phyloP scores from a whole-genome alignment of 169 alveolate species.

The Plasmodium billcollinsi region DNA sequence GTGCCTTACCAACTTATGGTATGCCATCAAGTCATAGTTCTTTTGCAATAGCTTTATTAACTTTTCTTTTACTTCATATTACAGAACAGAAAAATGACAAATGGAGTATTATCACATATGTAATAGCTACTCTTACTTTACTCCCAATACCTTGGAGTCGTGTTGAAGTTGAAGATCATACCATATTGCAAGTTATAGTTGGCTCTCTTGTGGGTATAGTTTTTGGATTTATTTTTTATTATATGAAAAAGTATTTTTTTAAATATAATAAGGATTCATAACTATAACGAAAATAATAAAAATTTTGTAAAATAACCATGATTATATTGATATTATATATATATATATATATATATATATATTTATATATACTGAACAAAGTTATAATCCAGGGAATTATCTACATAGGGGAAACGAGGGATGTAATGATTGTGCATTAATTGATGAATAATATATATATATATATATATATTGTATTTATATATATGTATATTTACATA shows the following conservation, averaged over 20 bases:
- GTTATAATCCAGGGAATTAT: too few species aligned
- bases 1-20: constrained; percentile 78
- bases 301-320: too few species aligned
- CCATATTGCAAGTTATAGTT: constrained; percentile 75
- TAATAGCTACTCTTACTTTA: constrained; percentile 38
- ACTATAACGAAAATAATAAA: not conserved
- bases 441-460: not conserved
- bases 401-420: too few species aligned
- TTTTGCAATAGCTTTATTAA: constrained; percentile 64
- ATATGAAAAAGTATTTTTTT: constrained; percentile 7
- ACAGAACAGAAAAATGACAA: constrained; percentile 67
- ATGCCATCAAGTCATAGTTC: constrained; percentile 83
- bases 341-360: too few species aligned
- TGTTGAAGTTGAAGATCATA: constrained; percentile 79
- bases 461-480: too few species aligned
- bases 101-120: constrained; percentile 55
- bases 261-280: constrained; percentile 8
- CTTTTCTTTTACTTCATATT: constrained; percentile 67
- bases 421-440: too few species aligned
- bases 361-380: too few species aligned
- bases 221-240: not conserved
- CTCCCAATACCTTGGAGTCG: constrained; percentile 83
- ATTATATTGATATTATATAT: too few species aligned
- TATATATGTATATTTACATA: too few species aligned
- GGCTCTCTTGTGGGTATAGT: constrained; percentile 74